phyloP scores from a whole-genome alignment of 2,329 filamentous ascomycete species.

The Diplodia seriata region DNA sequence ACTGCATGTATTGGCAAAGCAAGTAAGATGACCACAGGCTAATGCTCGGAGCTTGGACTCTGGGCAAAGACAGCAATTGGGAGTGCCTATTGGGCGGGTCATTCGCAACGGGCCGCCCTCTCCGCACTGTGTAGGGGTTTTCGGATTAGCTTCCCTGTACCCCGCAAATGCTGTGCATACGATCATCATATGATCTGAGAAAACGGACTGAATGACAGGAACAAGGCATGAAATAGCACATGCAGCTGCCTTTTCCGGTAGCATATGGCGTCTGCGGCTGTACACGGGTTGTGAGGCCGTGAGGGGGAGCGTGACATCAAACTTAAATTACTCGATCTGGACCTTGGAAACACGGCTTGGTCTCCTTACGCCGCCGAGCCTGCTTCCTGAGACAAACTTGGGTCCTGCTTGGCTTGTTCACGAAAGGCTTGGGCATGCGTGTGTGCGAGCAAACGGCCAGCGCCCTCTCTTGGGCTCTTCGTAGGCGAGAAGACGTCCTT shows the following conservation, averaged over 20 bases:
- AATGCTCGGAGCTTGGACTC: slow-evolving; percentile 8
- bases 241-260: slow-evolving; percentile 13
- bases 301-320: neutral
- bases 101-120: slow-evolving; percentile 24
- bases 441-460: no score
- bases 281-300: neutral
- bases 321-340: no score
- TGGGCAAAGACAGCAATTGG: slow-evolving; percentile 1
- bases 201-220: neutral
- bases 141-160: slow-evolving; percentile 20
- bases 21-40: neutral
- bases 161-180: slow-evolving; percentile 14
- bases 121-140: slow-evolving; percentile 7
- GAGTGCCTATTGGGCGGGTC: slow-evolving; percentile 12
- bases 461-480: no score
- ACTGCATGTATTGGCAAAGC: neutral
- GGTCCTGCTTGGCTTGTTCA: no score
- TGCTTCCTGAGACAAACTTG: no score
- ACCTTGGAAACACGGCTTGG: no score
- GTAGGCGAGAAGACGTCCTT: neutral
- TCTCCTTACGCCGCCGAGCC: no score
- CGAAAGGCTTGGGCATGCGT: no score
- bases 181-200: slow-evolving; percentile 16
- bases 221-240: neutral
- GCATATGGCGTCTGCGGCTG: slow-evolving; percentile 22